Conservation (phyloP, 2,329 filamentous ascomycete species). For the Botrytis fabae region DNA sequence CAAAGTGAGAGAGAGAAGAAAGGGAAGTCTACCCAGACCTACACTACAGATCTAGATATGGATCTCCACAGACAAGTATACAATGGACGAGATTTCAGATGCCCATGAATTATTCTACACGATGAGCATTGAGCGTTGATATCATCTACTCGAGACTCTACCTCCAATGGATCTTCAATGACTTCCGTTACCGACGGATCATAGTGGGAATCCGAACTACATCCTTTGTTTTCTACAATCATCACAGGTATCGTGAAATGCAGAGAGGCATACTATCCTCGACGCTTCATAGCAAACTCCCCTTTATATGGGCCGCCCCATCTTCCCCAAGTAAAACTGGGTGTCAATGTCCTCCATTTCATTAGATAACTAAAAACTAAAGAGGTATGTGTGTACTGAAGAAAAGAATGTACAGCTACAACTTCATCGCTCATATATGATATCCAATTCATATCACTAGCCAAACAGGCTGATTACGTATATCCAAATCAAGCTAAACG, state of each 20-base stretch:
- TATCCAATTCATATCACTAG: neutral
- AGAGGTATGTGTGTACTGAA: neutral
- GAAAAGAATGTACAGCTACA: neutral
- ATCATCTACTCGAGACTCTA: neutral
- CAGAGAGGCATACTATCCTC: neutral
- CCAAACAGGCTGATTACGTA: neutral
- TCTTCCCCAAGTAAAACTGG: neutral
- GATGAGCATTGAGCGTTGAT: neutral
- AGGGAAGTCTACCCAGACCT: no score
- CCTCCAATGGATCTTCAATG: accelerated
- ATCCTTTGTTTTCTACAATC: neutral
- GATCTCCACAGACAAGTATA: no score
- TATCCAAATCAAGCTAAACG: neutral
- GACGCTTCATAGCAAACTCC: neutral
- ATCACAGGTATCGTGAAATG: neutral
- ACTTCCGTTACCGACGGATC: neutral
- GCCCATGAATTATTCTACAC: neutral
- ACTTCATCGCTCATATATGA: neutral
- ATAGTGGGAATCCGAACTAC: neutral
- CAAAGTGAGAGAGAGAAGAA: no score
- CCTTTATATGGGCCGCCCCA: neutral
- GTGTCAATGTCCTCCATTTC: neutral
- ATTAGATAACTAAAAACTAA: neutral
- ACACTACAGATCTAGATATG: no score
- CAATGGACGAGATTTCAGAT: neutral